These are phyloP conservation scores for Danielozyma ontarioensis DNA, from an alignment of 805 yeast genomes.

Conservation along the genomic window DNA sequence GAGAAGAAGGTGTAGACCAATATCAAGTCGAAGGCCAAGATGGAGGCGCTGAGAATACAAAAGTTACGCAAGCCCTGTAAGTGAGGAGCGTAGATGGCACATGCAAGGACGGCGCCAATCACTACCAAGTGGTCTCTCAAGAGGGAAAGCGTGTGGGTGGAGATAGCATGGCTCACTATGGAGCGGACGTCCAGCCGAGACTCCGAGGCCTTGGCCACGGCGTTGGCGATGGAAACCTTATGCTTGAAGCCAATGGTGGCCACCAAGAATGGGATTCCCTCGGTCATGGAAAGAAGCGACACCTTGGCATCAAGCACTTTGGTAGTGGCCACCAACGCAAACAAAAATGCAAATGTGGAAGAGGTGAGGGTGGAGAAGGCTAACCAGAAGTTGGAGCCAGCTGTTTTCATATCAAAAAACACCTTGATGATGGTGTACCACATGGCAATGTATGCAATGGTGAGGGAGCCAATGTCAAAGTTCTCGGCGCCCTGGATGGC, in stretches of 20 bases:
- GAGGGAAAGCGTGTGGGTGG: slow-evolving; percentile 43
- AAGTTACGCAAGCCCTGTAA: slow-evolving; percentile 76
- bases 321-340: slow-evolving; percentile 61
- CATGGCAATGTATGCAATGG: slow-evolving; percentile 84
- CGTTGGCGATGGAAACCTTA: slow-evolving; percentile 65
- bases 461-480: slow-evolving; percentile 75
- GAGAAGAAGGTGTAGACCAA: slow-evolving; percentile 77
- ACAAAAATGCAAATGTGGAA: slow-evolving; percentile 76
- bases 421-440: slow-evolving; percentile 72
- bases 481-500: slow-evolving; percentile 70
- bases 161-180: slow-evolving; percentile 38
- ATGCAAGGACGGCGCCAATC: slow-evolving; percentile 62
- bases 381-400: slow-evolving; percentile 86
- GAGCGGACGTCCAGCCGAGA: slow-evolving; percentile 35
- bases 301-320: slow-evolving; percentile 54
- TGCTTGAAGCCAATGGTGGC: slow-evolving; percentile 90
- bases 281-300: slow-evolving; percentile 70
- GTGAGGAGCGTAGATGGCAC: slow-evolving; percentile 59
- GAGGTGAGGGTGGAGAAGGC: slow-evolving; percentile 74
- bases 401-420: slow-evolving; percentile 66
- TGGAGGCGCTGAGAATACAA: slow-evolving; percentile 66
- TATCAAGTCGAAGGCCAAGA: slow-evolving; percentile 65
- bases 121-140: slow-evolving; percentile 75
- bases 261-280: slow-evolving; percentile 90
- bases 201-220: slow-evolving; percentile 43